Conservation (phyloP, 139 green algal species). For the Limnomonas spitsbergensis region DNA sequence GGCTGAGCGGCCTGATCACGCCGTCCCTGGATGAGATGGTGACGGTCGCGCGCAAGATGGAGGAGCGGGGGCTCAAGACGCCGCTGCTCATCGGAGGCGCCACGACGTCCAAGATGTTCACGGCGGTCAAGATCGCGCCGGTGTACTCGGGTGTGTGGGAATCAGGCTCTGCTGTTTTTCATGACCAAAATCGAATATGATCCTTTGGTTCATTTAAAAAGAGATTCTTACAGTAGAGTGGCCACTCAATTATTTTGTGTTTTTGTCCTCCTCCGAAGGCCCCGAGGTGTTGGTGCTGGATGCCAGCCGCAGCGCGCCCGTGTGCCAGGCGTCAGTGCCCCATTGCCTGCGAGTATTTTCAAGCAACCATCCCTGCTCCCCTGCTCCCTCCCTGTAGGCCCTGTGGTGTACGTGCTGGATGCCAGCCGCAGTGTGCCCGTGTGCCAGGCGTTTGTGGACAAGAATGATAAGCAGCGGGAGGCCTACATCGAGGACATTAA, state of each 20-base stretch:
- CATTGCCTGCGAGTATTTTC: too few relatives aligned
- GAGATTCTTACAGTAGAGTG: not conserved
- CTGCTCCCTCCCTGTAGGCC: too few relatives aligned
- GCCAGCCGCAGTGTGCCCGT: constrained; percentile 91
- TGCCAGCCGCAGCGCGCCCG: constrained; percentile 86
- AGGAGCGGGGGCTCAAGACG: constrained; percentile 82
- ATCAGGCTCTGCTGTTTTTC: too few relatives aligned
- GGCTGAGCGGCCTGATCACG: constrained; percentile 96
- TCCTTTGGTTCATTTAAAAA: not conserved
- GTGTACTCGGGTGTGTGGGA: constrained; percentile 69
- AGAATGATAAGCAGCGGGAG: constrained; percentile 47
- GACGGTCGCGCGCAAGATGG: constrained; percentile 91
- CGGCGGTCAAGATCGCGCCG: constrained; percentile 94
- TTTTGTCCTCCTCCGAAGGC: constrained; percentile 22
- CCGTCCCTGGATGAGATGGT: constrained; percentile 98
- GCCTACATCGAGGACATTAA: constrained; percentile 77
- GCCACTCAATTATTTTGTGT: too few relatives aligned
- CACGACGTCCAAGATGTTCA: constrained; percentile 99
- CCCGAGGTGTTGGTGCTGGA: constrained; percentile 93
- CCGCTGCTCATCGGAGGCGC: constrained; percentile 95
- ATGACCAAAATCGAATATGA: too few relatives aligned
- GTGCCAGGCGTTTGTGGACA: constrained; percentile 83
- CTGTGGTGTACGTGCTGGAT: constrained; percentile 94
- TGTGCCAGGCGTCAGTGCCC: constrained; percentile 83
- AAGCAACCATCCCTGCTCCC: too few relatives aligned